Evolutionary conservation across 2,329 filamentous ascomycete genomes (phyloP).

Genomic region (Pseudocercospora ulei): DNA sequence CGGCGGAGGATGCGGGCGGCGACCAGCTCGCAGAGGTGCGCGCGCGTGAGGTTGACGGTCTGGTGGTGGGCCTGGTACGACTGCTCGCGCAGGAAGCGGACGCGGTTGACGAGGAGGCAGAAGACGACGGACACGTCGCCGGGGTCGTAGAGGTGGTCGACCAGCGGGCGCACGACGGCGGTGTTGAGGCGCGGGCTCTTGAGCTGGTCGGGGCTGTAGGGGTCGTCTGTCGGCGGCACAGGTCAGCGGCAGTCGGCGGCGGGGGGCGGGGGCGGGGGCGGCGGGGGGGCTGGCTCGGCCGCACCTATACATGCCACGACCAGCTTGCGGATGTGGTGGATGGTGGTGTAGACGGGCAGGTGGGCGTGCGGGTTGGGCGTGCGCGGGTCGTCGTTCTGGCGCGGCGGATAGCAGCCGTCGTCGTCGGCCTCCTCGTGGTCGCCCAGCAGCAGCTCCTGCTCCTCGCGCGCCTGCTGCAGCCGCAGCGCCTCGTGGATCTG

Average conservation of each 20-base stretch:
- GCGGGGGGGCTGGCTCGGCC: no score
- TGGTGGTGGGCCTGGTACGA: slow-evolving; percentile 65
- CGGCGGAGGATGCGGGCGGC: slow-evolving; percentile 67
- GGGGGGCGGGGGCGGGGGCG: no score
- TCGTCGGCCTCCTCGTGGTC: slow-evolving; percentile 41
- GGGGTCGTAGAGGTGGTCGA: slow-evolving; percentile 72
- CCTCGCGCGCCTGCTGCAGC: slow-evolving; percentile 39
- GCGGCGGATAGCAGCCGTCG: slow-evolving; percentile 39
- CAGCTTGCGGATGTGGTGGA: slow-evolving; percentile 49
- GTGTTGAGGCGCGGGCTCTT: slow-evolving; percentile 73
- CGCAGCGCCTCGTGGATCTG: slow-evolving; percentile 36
- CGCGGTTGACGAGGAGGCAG: slow-evolving; percentile 70
- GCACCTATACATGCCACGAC: slow-evolving; percentile 42
- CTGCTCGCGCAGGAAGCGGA: slow-evolving; percentile 70
- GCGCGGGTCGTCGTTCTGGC: slow-evolving; percentile 36
- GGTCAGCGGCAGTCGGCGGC: not conserved
- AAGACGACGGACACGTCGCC: slow-evolving; percentile 77
- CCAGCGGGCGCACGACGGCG: slow-evolving; percentile 65
- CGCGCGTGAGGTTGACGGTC: slow-evolving; percentile 69
- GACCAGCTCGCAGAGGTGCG: slow-evolving; percentile 68
- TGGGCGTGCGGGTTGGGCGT: slow-evolving; percentile 50
- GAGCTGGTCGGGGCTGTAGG: slow-evolving; percentile 64
- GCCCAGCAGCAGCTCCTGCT: slow-evolving; percentile 42
- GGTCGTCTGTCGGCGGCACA: slow-evolving; percentile 43
- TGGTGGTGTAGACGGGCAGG: slow-evolving; percentile 66